Conservation (phyloP, 306 rosid species). For the Quercus rubra region DNA sequence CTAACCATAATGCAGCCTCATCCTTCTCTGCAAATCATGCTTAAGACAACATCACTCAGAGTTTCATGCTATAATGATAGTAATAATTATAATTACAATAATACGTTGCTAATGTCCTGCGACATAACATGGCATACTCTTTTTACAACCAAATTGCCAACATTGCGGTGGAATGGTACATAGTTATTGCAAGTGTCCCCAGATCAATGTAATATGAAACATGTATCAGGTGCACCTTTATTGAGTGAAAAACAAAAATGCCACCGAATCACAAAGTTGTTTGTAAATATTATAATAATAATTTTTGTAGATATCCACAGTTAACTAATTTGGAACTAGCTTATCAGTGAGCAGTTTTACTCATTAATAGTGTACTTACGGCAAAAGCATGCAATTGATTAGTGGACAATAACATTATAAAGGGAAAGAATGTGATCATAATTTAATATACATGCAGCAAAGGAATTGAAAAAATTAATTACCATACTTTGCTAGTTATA, state of each 20-base stretch:
- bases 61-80: background rate
- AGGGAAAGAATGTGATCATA: background rate
- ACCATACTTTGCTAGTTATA: background rate
- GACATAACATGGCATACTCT: constrained; percentile 20
- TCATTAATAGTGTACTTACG: background rate
- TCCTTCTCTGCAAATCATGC: constrained; percentile 38
- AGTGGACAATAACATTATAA: background rate
- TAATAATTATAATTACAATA: background rate
- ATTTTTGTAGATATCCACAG: background rate
- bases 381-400: background rate
- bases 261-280: background rate
- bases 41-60: background rate
- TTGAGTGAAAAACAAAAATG: background rate
- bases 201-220: background rate
- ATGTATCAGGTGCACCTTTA: background rate
- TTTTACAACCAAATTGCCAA: constrained; percentile 19
- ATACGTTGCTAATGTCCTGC: background rate
- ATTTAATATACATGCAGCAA: background rate
- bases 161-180: constrained; percentile 8
- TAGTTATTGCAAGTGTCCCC: constrained; percentile 10
- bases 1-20: constrained; percentile 36
- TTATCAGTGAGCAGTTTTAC: background rate
- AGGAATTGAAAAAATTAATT: background rate
- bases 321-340: background rate
- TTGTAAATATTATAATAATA: background rate